Evolutionary conservation across 169 alveolate species (phyloP).

Genomic region (Eimeria praecox): DNA sequence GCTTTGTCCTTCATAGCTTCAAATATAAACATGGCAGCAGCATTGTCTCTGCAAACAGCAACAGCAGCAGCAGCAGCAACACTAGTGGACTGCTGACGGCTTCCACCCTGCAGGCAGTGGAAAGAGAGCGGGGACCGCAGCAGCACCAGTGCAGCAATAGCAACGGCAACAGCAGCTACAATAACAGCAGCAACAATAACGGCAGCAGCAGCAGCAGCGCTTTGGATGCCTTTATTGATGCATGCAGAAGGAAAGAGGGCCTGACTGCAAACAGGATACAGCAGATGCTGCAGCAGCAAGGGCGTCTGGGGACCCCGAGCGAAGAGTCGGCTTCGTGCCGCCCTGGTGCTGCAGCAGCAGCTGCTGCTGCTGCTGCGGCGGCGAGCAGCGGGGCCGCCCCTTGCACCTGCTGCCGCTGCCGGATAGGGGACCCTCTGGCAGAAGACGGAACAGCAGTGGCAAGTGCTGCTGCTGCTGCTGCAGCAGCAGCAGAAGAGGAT

Average conservation of each 20-base stretch:
- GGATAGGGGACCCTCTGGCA: not conserved
- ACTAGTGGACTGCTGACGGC: conserved; percentile 1
- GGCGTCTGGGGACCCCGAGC: not conserved
- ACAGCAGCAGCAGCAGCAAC: conserved; percentile 13
- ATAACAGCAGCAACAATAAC: not conserved
- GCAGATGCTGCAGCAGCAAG: conserved; percentile 16
- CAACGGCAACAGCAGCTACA: conserved; percentile 1
- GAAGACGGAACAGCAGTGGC: not conserved
- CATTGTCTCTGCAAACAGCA: not conserved
- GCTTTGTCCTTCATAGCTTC: conserved; percentile 83
- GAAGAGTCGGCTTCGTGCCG: not conserved
- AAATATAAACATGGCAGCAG: conserved; percentile 37
- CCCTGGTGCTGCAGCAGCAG: not conserved
- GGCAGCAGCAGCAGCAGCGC: conserved; percentile 18
- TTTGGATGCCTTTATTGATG: not conserved
- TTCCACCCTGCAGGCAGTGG: conserved; percentile 1
- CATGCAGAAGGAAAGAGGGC: not conserved
- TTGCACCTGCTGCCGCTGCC: conserved; percentile 36
- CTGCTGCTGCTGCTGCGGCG: conserved; percentile 30
- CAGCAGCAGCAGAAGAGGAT: conserved; percentile 11
- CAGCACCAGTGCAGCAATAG: not conserved
- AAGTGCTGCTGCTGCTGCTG: not conserved
- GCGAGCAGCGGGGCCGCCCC: conserved; percentile 12
- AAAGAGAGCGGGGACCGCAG: not conserved
- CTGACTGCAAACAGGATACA: conserved; percentile 3